These are phyloP conservation scores for Lactarius evosmus DNA, from an alignment of 768 basidiomycete species.

Conservation along the genomic window DNA sequence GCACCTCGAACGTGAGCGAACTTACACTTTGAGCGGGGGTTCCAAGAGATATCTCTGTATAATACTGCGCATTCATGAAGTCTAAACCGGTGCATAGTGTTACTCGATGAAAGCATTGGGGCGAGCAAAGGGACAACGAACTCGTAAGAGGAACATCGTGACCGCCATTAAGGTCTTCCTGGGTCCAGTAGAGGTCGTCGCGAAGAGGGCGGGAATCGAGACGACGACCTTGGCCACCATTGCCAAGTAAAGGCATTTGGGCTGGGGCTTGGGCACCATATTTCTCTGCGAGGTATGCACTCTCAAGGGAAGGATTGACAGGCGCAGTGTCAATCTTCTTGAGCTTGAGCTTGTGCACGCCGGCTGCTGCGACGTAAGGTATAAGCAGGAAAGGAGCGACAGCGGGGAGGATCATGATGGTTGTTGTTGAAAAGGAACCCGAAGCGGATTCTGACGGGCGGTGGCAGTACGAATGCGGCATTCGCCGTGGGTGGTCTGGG, in stretches of 20 bases:
- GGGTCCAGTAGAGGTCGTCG: constrained; percentile 74
- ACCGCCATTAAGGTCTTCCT: constrained; percentile 70
- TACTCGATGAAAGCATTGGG: background rate
- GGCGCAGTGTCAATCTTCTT: constrained; percentile 71
- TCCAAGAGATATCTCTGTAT: constrained; percentile 79
- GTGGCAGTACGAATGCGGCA: background rate
- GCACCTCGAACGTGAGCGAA: constrained; percentile 16
- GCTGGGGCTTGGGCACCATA: constrained; percentile 64
- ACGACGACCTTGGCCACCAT: constrained; percentile 68
- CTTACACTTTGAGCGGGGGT: constrained; percentile 76
- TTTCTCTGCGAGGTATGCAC: constrained; percentile 90
- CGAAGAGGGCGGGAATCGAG: constrained; percentile 43
- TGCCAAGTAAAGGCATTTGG: constrained; percentile 61
- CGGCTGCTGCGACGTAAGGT: constrained; percentile 49
- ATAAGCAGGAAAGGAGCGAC: constrained; percentile 43
- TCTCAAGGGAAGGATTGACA: constrained; percentile 64
- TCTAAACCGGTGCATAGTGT: constrained; percentile 46
- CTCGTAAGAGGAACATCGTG: constrained; percentile 89
- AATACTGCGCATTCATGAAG: constrained; percentile 99
- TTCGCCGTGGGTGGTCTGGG: constrained; percentile 7
- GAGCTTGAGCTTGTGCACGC: constrained; percentile 83
- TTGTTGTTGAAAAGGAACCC: constrained; percentile 30
- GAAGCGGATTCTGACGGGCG: background rate
- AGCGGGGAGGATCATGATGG: constrained; percentile 44
- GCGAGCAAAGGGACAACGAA: constrained; percentile 39